Evolutionary conservation across 2,329 filamentous ascomycete species (phyloP).

Genomic region (Mycogone perniciosa): DNA sequence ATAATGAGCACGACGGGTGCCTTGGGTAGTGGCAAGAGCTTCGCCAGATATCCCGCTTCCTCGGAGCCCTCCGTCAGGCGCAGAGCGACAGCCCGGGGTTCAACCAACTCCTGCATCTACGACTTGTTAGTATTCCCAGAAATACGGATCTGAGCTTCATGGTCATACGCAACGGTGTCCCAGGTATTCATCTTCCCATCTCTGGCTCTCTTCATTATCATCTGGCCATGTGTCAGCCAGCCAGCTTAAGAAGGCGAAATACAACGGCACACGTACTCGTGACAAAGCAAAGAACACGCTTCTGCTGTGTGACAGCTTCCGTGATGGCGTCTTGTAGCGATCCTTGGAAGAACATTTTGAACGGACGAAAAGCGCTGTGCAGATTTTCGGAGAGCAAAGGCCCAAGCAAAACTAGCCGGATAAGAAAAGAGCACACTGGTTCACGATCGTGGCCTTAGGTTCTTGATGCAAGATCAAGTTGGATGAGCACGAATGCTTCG

Average conservation of each 20-base stretch:
- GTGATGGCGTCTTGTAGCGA: conserved; percentile 75
- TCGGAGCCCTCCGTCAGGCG: conserved; percentile 65
- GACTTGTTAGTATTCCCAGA: conserved; percentile 12
- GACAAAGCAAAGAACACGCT: conserved; percentile 80
- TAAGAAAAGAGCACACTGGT: background rate
- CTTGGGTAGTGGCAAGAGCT: conserved; percentile 73
- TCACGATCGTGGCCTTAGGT: background rate
- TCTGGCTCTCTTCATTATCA: conserved; percentile 58
- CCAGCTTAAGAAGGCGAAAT: background rate
- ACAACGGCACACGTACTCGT: conserved; percentile 47
- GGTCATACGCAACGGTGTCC: conserved; percentile 47
- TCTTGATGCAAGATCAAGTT: background rate
- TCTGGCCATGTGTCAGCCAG: conserved; percentile 41
- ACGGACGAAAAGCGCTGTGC: background rate
- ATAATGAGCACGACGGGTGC: conserved; percentile 78
- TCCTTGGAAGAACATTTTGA: conserved; percentile 68
- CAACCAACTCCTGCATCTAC: conserved; percentile 51
- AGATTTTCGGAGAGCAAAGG: background rate
- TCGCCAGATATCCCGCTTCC: conserved; percentile 74
- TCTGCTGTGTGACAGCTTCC: conserved; percentile 65
- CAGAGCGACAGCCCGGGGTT: conserved; percentile 60
- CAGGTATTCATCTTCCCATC: conserved; percentile 68
- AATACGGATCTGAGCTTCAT: background rate
- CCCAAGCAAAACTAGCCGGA: background rate
- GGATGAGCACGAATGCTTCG: background rate